Evolutionary conservation across 495 filamentous ascomycete genomes (phyloP), one percentile per base, ranked within the genome.

Genomic region (Penicillium canariense): DNA sequence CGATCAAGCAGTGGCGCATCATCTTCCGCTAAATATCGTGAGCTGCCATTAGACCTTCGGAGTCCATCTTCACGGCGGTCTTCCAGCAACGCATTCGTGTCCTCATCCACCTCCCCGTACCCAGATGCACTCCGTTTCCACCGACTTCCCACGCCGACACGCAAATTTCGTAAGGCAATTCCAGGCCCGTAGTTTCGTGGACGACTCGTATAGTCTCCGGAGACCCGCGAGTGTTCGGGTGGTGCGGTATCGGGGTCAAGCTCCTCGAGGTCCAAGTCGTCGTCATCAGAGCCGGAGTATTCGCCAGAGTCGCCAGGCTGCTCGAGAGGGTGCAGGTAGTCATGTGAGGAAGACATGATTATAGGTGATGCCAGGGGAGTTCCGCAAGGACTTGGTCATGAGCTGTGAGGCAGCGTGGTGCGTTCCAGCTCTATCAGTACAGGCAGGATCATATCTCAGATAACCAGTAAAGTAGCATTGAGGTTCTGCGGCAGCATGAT

Each of bases 81-180:
- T 26, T 82, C 78, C 42, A 87, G 67, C 28, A 89, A 61, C 20
- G 70, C 79, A 36, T 78, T 68, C 46, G 78, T 69, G 54, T 87
- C 85, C 26, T 86, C 79, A 28, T 77, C 78, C n/a, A 66, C 68
- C 17, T 73, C 73, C 48, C 60, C 60, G 5, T 59, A 56, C 10
- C 78, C 77, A 59, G 76, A 80, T 68, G 61, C 69, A 69, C 59
- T 71, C 40, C 70, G 66, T 59, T 61, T 67, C 85, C 84, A 76
- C 77, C 83, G 74, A 78, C 81, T 78, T 75, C 85, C 68, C 67
- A 81, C 68, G 56, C 86, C 83, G 65, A 85, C 83, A 51, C 87
- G 85, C 63, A 91, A 71, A 61, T 83, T 89, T 30, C 86, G 81
- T 53, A 91, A 65, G 15, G 87, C 85, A 59, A 90, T 91, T 25